Percentiles rank a stretch among this genome's conserved stretches.
phyloP scores from a whole-genome alignment of 768 basidiomycete genomes.

The Tylopilus plumbeoviolaceoides region DNA sequence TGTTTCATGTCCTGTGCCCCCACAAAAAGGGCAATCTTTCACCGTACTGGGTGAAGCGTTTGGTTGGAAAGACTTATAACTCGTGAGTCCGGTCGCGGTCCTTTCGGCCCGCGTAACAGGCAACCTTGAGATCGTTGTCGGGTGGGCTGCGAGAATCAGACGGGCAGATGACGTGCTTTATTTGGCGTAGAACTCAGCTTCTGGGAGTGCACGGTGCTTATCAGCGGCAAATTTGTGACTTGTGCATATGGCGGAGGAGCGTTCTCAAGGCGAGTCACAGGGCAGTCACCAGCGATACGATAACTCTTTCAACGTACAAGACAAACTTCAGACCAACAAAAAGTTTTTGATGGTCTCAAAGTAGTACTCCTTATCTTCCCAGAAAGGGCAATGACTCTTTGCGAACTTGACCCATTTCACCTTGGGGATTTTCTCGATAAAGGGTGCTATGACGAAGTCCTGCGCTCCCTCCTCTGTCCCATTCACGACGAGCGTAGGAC shows the following conservation, averaged over 20 bases:
- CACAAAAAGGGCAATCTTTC: too few species aligned
- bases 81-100: too few species aligned
- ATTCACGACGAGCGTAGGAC: conserved; percentile 37
- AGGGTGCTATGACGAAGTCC: conserved; percentile 29
- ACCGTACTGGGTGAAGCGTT: too few species aligned
- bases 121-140: too few species aligned
- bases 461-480: conserved; percentile 34
- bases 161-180: too few species aligned
- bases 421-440: conserved; percentile 29
- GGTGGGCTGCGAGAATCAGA: too few species aligned
- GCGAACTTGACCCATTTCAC: conserved; percentile 24
- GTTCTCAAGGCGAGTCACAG: too few species aligned
- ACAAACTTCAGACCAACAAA: conserved; percentile 4
- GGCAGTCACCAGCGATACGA: not conserved
- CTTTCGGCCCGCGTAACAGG: too few species aligned
- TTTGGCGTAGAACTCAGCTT: too few species aligned
- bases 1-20: too few species aligned
- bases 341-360: conserved; percentile 15
- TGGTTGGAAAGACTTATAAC: too few species aligned
- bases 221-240: not conserved
- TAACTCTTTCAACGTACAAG: not conserved
- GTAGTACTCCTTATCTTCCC: conserved; percentile 21
- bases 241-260: not conserved
- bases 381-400: conserved; percentile 6
- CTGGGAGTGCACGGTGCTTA: not conserved